A percentile compares a stretch with the other conserved stretches of the same genome.
phyloP scores from a whole-genome alignment of 2,329 filamentous ascomycete genomes.

The Penicillium sp. region DNA sequence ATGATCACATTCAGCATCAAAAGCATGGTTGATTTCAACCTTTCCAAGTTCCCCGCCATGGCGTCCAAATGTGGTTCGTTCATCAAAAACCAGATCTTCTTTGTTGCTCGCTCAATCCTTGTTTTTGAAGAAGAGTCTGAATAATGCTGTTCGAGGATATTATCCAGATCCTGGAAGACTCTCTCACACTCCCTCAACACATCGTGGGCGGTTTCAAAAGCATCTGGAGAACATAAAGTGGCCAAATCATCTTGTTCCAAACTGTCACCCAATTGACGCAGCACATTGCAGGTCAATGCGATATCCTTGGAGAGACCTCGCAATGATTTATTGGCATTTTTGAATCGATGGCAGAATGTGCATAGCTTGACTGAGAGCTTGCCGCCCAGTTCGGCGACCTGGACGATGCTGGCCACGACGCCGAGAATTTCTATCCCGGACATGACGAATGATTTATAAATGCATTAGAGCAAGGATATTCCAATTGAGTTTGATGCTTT shows the following conservation, averaged over 20 bases:
- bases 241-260: background rate
- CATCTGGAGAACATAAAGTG: background rate
- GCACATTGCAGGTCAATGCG: background rate
- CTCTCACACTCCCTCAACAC: background rate
- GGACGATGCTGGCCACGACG: background rate
- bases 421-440: background rate
- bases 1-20: conserved; percentile 6
- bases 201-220: conserved; percentile 1
- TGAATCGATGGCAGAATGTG: background rate
- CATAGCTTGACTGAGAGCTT: conserved; percentile 6
- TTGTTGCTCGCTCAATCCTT: background rate
- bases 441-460: background rate
- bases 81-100: background rate
- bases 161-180: background rate
- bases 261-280: background rate
- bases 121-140: background rate
- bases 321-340: background rate
- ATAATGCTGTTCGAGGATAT: background rate
- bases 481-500: background rate
- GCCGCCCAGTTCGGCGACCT: conserved; percentile 1
- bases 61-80: background rate
- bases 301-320: background rate
- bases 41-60: background rate
- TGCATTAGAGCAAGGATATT: background rate
- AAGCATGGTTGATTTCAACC: conserved; percentile 3